phyloP scores from a whole-genome alignment of 2,329 filamentous ascomycete species.

The Pyrenophora tritici-repentis region DNA sequence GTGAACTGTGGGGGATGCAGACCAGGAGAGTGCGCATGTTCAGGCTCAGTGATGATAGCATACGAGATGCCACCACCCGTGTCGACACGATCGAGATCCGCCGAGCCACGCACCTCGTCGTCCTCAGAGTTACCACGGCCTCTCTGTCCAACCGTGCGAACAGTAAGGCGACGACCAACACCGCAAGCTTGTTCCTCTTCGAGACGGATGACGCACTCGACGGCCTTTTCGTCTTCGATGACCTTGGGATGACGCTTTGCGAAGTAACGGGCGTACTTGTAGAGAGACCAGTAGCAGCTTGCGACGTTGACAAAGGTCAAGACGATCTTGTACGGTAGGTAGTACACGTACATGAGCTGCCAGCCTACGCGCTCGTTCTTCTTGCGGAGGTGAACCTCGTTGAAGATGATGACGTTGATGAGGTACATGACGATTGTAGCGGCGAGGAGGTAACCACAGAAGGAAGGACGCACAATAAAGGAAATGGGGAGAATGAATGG shows the following conservation, averaged over 20 bases:
- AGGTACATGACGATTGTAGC: constrained; percentile 52
- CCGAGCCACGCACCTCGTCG: not conserved
- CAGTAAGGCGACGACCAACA: constrained; percentile 29
- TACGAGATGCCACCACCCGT: not conserved
- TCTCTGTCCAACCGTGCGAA: constrained; percentile 19
- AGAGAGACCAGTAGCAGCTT: constrained; percentile 46
- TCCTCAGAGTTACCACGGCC: not conserved
- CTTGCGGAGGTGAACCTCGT: constrained; percentile 54
- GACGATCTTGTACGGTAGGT: constrained; percentile 52
- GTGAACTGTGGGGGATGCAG: not conserved
- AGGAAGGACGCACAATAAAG: constrained; percentile 50
- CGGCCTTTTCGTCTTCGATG: constrained; percentile 54
- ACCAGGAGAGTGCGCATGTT: not conserved
- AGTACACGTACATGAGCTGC: constrained; percentile 49
- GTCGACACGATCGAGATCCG: not conserved
- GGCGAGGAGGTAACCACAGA: constrained; percentile 48
- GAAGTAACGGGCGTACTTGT: constrained; percentile 55
- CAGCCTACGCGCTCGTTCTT: constrained; percentile 53
- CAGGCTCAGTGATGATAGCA: not conserved
- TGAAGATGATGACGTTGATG: constrained; percentile 54
- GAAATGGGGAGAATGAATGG: constrained; percentile 55
- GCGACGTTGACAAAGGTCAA: constrained; percentile 53
- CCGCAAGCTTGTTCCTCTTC: constrained; percentile 25
- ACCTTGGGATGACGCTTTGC: constrained; percentile 55
- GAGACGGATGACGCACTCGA: constrained; percentile 34